These are phyloP conservation scores for Xylaria digitata DNA, from an alignment of 2,329 filamentous ascomycete species.

Conservation along the genomic window DNA sequence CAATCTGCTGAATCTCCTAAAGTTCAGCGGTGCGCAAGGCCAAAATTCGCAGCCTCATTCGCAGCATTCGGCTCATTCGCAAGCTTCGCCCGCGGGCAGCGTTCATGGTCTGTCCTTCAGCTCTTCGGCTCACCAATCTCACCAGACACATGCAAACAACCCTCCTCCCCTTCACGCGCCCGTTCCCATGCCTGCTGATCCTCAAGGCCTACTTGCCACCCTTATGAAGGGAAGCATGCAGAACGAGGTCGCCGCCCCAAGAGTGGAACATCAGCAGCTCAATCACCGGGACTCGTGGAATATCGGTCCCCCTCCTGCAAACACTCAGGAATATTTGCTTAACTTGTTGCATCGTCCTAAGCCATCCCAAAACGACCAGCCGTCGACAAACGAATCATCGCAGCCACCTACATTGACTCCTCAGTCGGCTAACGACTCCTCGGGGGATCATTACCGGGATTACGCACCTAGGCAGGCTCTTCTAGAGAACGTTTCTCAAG, in stretches of 20 bases:
- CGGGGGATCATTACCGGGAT: constrained; percentile 47
- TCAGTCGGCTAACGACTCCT: constrained; percentile 54
- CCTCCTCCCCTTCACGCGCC: constrained; percentile 64
- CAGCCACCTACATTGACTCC: constrained; percentile 60
- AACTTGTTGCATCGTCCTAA: constrained; percentile 85
- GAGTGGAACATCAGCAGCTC: constrained; percentile 51
- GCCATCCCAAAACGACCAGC: constrained; percentile 67
- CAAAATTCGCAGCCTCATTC: constrained; percentile 47
- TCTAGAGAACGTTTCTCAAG: constrained; percentile 43
- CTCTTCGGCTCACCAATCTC: constrained; percentile 17
- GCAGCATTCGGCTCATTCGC: constrained; percentile 40
- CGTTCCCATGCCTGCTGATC: constrained; percentile 66
- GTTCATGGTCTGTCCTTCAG: constrained; percentile 43
- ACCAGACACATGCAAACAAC: constrained; percentile 44
- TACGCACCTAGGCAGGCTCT: constrained; percentile 41
- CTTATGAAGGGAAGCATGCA: constrained; percentile 69
- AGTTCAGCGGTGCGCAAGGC: constrained; percentile 62
- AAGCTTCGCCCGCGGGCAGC: constrained; percentile 45
- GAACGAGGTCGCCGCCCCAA: constrained; percentile 54
- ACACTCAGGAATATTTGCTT: constrained; percentile 87
- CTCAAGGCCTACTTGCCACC: constrained; percentile 67
- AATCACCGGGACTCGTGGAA: constrained; percentile 54
- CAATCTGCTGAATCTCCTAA: constrained; percentile 70
- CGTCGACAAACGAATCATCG: constrained; percentile 55
- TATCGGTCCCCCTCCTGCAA: constrained; percentile 66